Evolutionary conservation across 768 basidiomycete genomes (phyloP).

Genomic region (Megacollybia marginata): DNA sequence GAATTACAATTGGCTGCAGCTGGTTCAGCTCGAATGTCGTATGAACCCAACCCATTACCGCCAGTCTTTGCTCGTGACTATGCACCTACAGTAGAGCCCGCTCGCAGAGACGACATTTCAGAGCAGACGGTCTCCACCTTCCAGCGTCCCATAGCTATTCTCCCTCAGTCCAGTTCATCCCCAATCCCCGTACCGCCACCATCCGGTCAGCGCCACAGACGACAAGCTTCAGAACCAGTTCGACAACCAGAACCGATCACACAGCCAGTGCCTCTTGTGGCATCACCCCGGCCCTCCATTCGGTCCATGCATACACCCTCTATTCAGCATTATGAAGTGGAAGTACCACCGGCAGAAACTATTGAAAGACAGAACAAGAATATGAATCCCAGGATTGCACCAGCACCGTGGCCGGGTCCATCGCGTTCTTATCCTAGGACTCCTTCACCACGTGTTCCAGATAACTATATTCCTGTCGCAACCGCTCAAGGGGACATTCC

Average conservation of each 20-base stretch:
- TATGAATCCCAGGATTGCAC: neutral
- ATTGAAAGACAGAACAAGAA: neutral
- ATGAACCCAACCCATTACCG: neutral
- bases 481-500: slow-evolving; percentile 7
- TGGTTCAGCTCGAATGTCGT: slow-evolving; percentile 2
- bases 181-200: neutral
- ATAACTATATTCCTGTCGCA: slow-evolving; percentile 12
- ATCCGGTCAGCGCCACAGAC: neutral
- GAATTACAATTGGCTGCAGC: slow-evolving; percentile 5
- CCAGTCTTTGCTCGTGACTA: neutral
- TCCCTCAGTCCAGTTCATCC: neutral
- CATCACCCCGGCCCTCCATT: neutral
- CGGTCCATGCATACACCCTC: neutral
- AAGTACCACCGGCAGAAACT: neutral
- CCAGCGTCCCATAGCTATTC: neutral
- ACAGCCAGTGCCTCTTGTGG: neutral
- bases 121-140: neutral
- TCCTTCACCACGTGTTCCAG: slow-evolving; percentile 1
- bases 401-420: slow-evolving; percentile 1
- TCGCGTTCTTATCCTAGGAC: slow-evolving; percentile 1
- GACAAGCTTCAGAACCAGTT: neutral
- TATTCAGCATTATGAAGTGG: slow-evolving; percentile 2
- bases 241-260: neutral
- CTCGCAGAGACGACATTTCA: neutral
- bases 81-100: neutral